These are phyloP conservation scores for Aspergillus sojae DNA, from an alignment of 2,329 filamentous ascomycete genomes.

Conservation along the genomic window DNA sequence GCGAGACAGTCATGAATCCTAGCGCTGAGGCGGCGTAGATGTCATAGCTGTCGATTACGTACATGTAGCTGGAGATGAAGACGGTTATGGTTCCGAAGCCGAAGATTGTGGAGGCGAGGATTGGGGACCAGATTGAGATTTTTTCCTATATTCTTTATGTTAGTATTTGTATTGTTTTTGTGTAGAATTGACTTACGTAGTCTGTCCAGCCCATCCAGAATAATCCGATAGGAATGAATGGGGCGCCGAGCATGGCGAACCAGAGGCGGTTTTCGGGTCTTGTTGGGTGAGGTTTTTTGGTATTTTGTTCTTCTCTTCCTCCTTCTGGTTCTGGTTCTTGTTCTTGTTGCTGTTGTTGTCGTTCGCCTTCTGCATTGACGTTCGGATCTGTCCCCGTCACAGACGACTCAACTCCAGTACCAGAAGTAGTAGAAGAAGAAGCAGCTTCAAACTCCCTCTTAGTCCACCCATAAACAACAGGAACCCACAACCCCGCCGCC, in stretches of 20 bases:
- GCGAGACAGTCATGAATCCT: constrained; percentile 46
- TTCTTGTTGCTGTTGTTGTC: too few species aligned
- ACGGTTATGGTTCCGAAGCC: constrained; percentile 55
- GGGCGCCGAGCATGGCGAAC: constrained; percentile 56
- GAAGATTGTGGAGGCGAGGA: constrained; percentile 55
- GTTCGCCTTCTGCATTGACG: too few species aligned
- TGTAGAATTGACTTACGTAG: constrained; percentile 18
- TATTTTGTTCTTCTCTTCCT: neutral
- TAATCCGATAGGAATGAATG: constrained; percentile 54
- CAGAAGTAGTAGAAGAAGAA: neutral
- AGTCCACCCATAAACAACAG: constrained; percentile 50
- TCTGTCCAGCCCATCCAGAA: constrained; percentile 65
- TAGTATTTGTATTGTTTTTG: neutral
- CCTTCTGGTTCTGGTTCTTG: neutral
- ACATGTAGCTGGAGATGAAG: constrained; percentile 58
- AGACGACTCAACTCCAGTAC: too few species aligned
- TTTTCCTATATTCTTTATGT: neutral
- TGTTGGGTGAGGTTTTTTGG: constrained; percentile 12
- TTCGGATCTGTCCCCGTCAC: too few species aligned
- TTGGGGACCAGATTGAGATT: constrained; percentile 56
- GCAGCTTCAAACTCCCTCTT: constrained; percentile 48
- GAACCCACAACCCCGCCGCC: constrained; percentile 43
- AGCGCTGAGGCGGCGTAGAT: constrained; percentile 55
- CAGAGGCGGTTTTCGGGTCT: constrained; percentile 59
- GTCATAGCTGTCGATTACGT: constrained; percentile 62